phyloP scores from a whole-genome alignment of 441 rosid genomes.

The Monsonia emarginata region DNA sequence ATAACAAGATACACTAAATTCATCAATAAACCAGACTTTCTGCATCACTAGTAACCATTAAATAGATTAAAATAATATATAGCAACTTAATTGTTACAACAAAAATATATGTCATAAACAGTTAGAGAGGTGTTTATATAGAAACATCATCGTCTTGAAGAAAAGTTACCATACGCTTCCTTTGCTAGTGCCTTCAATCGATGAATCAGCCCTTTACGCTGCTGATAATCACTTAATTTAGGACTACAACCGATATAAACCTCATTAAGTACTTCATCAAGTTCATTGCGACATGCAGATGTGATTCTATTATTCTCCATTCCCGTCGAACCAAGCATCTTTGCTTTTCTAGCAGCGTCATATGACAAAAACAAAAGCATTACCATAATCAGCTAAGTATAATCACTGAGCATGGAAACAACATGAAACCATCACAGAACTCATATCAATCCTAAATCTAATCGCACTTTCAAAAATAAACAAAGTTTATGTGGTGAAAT shows the following conservation, averaged over 20 bases:
- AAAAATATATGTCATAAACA: background rate
- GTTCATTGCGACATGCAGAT: constrained; percentile 11
- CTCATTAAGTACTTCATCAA: constrained; percentile 23
- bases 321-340: constrained; percentile 18
- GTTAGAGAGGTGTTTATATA: background rate
- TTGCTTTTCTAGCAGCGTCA: constrained; percentile 19
- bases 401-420: no score
- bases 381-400: background rate
- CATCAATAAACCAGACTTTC: background rate
- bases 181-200: constrained; percentile 27
- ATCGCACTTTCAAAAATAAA: background rate
- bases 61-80: background rate
- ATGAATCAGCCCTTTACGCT: constrained; percentile 27
- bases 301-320: constrained; percentile 17
- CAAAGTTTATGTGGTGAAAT: background rate
- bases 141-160: background rate
- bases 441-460: background rate
- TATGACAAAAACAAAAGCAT: background rate
- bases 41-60: background rate
- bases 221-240: constrained; percentile 18
- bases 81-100: background rate
- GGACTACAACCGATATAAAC: constrained; percentile 20
- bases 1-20: background rate
- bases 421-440: no score
- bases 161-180: constrained; percentile 29